Evolutionary conservation across 179 eudicot species (phyloP), one percentile per base, ranked within the genome.

Genomic region (Spergularia azorica): DNA sequence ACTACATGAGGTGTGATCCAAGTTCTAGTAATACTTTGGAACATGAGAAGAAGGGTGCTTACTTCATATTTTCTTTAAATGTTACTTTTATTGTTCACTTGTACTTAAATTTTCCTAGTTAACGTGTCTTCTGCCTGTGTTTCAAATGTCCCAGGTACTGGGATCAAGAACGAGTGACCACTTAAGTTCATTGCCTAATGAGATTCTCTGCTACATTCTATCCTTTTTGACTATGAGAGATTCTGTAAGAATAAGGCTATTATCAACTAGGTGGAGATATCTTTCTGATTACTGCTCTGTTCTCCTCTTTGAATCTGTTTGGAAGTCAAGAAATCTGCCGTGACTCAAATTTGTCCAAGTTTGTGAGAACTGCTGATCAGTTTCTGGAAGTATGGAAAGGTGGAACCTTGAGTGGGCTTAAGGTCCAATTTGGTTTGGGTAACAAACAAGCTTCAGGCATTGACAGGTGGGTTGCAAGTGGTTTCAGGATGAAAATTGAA

Each of bases 361-460:
- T 64, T 65, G 71, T 75, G 13, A 75, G 63, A 32, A 56, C 64
- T 52, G 64, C 65, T 64, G 78, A 75, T 75, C 63, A 63, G 60
- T 65, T 52, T 65, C 52, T 75, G 21, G 48, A 52, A 10, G 18
- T 36, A 4, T 65, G 51, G 62, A 64, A 54, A 38, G 55, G 50
- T 46, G 50, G 5, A 2, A 38, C 54, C 15, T 51, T 75, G 16
- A 52, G 21, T 41, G 18, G 55, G 6, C 52, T 65, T 64, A 36
- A 65, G 18, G 13, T 75, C 43, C 36, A 54, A 5, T 75, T 54
- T 21, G 9, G 7, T n/a, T 63, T 75, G 9, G 63, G 17, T 16
- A 54, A 52, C 16, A 50, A 51, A 16, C 57, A 43, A 32, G 63
- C 78, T 52, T 66, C 51, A 4, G 63, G 54, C 54, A 65, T 65